Evolutionary conservation across 108 stramenopile genomes (phyloP).

Genomic region (Stephanodiscus triporus): DNA sequence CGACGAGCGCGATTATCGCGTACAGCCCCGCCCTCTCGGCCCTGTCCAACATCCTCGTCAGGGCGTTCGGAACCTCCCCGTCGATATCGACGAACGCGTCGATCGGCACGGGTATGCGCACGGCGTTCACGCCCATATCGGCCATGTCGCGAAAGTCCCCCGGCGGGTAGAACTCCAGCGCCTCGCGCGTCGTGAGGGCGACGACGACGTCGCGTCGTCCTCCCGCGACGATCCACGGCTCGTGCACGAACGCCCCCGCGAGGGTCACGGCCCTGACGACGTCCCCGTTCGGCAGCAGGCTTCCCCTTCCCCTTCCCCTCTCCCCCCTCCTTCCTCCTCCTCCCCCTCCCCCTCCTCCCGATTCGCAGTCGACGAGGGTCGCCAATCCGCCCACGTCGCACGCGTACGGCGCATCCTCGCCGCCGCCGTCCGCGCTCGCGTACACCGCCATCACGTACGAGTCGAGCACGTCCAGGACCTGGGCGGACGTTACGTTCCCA

Average conservation of each 20-base stretch:
- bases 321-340: too few species aligned
- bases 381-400: constrained; percentile 75
- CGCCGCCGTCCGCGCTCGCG: constrained; percentile 33
- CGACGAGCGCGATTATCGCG: constrained; percentile 52
- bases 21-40: constrained; percentile 43
- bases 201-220: background rate
- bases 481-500: constrained; percentile 60
- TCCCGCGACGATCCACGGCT: constrained; percentile 57
- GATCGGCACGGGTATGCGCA: constrained; percentile 67
- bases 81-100: constrained; percentile 30
- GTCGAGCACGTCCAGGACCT: constrained; percentile 60
- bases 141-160: constrained; percentile 70
- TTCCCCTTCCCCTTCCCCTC: too few species aligned
- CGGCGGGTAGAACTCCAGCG: constrained; percentile 45
- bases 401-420: constrained; percentile 47
- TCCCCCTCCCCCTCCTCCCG: background rate
- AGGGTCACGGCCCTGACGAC: constrained; percentile 69
- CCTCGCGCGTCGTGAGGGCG: constrained; percentile 49
- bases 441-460: constrained; percentile 59
- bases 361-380: constrained; percentile 39
- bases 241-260: constrained; percentile 65
- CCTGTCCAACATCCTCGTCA: constrained; percentile 20
- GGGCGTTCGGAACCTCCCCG: constrained; percentile 17
- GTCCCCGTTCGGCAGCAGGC: constrained; percentile 18
- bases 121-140: constrained; percentile 65